A percentile compares a stretch with the other conserved stretches of the same genome.
Evolutionary conservation across 257 asterid genomes (phyloP).

Genomic region (Lycium ferocissimum): DNA sequence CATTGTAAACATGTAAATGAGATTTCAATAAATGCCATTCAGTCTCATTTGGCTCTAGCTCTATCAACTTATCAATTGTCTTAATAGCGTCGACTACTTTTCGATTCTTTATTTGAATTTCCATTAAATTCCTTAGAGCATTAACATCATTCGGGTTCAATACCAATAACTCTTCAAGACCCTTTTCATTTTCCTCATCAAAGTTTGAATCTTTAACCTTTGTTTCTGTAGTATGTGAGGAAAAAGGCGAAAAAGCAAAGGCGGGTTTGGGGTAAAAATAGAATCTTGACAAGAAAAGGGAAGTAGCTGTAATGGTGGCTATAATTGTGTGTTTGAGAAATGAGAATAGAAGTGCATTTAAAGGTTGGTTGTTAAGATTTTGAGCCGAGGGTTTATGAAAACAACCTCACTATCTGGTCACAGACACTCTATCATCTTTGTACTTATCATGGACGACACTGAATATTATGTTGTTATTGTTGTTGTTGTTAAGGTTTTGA

Average conservation of each 20-base stretch:
- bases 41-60: not conserved
- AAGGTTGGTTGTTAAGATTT: not conserved
- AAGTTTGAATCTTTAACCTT: constrained; percentile 34
- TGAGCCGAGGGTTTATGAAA: not conserved
- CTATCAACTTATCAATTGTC: constrained; percentile 26
- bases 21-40: not conserved
- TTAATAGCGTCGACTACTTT: constrained; percentile 44
- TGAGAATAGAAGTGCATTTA: not conserved
- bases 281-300: not conserved
- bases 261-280: not conserved
- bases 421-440: no score
- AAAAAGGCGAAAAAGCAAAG: not conserved
- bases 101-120: constrained; percentile 58
- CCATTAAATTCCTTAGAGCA: constrained; percentile 65
- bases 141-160: constrained; percentile 60
- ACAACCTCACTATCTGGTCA: no score
- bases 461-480: no score
- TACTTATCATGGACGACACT: no score
- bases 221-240: constrained; percentile 37
- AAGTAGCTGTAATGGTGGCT: not conserved
- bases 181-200: constrained; percentile 56
- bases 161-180: constrained; percentile 47
- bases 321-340: not conserved
- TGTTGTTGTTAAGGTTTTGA: not conserved
- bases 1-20: constrained; percentile 50